These are phyloP conservation scores for Arthrobotrys pseudoclavata DNA, from an alignment of 2,329 filamentous ascomycete genomes.

Conservation along the genomic window DNA sequence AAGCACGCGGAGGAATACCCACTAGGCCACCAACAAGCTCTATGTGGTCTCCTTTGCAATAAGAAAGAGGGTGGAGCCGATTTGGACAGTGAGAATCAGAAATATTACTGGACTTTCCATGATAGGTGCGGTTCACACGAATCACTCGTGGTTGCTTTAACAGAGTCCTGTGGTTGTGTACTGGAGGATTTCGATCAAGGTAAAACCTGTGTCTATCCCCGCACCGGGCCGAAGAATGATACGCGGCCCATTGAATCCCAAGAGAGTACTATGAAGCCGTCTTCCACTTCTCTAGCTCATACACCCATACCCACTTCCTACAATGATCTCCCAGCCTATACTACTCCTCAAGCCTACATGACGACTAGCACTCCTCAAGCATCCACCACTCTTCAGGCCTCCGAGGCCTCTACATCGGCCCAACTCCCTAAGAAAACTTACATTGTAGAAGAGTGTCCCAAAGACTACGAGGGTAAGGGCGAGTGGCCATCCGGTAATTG, in stretches of 20 bases:
- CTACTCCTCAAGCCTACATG: too few species aligned
- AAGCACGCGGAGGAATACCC: not conserved
- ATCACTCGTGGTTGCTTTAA: not conserved
- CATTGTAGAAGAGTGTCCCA: conserved; percentile 22
- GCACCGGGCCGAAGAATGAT: not conserved
- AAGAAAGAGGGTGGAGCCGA: not conserved
- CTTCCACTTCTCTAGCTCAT: not conserved
- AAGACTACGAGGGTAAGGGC: conserved; percentile 8
- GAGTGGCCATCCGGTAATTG: conserved; percentile 42
- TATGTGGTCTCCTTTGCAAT: conserved; percentile 3
- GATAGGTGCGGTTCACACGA: not conserved
- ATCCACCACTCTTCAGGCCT: not conserved
- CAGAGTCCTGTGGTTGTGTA: not conserved
- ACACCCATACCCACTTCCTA: too few species aligned
- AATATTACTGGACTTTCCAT: not conserved
- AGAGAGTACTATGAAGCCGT: not conserved
- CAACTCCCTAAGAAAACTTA: not conserved
- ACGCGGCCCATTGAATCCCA: not conserved
- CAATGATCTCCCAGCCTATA: not conserved
- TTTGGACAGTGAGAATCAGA: not conserved
- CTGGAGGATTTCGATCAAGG: not conserved
- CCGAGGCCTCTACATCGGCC: not conserved
- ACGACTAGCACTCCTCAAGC: not conserved
- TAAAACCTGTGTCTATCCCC: conserved; percentile 1
- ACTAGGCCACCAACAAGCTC: not conserved